These are phyloP conservation scores for Clitocybe nebularis DNA, from an alignment of 1,284 basidiomycete genomes.

Conservation along the genomic window DNA sequence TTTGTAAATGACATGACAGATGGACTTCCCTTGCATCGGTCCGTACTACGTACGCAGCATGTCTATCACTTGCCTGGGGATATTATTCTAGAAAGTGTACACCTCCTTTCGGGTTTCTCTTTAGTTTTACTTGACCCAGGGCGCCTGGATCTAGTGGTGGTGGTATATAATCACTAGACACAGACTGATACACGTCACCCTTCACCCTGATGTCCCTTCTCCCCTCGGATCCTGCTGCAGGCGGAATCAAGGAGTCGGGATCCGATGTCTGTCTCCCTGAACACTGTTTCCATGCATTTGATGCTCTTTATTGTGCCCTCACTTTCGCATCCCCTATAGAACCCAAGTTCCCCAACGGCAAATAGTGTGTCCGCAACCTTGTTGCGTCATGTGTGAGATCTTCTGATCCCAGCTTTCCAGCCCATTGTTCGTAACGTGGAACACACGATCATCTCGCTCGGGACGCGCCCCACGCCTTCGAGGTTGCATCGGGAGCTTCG, in stretches of 20 bases:
- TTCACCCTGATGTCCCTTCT: conserved; percentile 41
- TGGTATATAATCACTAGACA: neutral
- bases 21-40: too few species aligned
- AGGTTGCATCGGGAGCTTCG: conserved; percentile 96
- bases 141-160: neutral
- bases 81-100: too few species aligned
- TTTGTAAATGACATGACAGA: too few species aligned
- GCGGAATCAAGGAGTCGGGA: conserved; percentile 20
- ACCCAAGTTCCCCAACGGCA: conserved; percentile 62
- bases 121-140: neutral
- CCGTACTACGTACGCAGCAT: too few species aligned
- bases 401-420: conserved; percentile 34
- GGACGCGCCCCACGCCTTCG: conserved; percentile 66
- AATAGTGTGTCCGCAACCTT: conserved; percentile 51
- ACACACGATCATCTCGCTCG: conserved; percentile 58
- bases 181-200: conserved; percentile 11
- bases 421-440: conserved; percentile 98
- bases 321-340: conserved; percentile 48
- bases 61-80: too few species aligned
- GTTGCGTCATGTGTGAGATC: conserved; percentile 1
- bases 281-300: conserved; percentile 79
- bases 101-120: neutral
- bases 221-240: conserved; percentile 38
- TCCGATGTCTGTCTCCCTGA: conserved; percentile 55
- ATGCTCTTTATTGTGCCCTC: conserved; percentile 71